Evolutionary conservation across 2,329 filamentous ascomycete genomes (phyloP).

Genomic region (Neonectria ditissima): DNA sequence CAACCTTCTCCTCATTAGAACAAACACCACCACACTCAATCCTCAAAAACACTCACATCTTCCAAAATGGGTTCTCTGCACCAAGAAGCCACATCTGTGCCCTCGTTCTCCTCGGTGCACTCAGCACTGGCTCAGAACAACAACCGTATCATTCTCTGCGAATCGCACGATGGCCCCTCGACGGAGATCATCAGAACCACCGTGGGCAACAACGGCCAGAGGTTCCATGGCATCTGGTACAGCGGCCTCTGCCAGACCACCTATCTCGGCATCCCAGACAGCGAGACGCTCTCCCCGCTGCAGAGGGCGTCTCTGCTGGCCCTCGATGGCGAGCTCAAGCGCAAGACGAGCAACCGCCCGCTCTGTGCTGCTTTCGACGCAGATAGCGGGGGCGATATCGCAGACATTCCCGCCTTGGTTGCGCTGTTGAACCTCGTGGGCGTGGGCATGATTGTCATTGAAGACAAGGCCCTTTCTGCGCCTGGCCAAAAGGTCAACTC

Average conservation of each 20-base stretch:
- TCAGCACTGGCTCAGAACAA: not conserved
- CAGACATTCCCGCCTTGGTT: slow-evolving; percentile 25
- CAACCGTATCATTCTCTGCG: slow-evolving; percentile 15
- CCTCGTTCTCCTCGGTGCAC: not conserved
- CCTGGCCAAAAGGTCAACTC: slow-evolving; percentile 28
- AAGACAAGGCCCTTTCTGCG: slow-evolving; percentile 27
- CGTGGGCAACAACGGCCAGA: slow-evolving; percentile 21
- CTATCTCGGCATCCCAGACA: slow-evolving; percentile 24
- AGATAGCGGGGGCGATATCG: slow-evolving; percentile 22
- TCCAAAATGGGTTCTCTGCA: slow-evolving; percentile 2
- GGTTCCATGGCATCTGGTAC: slow-evolving; percentile 28
- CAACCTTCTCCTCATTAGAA: slow-evolving; percentile 1
- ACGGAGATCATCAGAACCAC: slow-evolving; percentile 26
- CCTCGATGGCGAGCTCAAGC: slow-evolving; percentile 21
- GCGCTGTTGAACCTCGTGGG: slow-evolving; percentile 21
- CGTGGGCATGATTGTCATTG: slow-evolving; percentile 26
- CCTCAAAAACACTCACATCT: slow-evolving; percentile 5
- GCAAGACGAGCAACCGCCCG: slow-evolving; percentile 19
- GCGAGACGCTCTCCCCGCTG: slow-evolving; percentile 21
- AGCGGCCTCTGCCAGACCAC: slow-evolving; percentile 31
- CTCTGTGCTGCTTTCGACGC: slow-evolving; percentile 28
- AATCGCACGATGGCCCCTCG: slow-evolving; percentile 22
- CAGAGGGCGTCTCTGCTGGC: slow-evolving; percentile 20
- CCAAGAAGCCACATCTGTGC: not conserved
- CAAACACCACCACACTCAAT: not conserved